Conservation (phyloP, 257 asterid species). For the Rehmannia glutinosa region DNA sequence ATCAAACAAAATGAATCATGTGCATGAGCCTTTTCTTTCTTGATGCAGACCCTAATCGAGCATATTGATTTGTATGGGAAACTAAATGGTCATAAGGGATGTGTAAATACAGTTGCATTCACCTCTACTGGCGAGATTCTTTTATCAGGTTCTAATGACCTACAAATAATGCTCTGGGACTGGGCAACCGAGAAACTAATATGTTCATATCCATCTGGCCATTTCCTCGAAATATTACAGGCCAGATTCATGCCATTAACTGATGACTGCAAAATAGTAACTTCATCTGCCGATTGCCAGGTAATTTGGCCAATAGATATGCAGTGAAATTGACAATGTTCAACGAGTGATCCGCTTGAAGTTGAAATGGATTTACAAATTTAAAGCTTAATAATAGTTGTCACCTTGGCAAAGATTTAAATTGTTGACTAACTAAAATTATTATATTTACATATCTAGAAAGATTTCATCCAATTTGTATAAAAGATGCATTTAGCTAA, state of each 20-base stretch:
- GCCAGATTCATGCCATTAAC: slow-evolving; percentile 69
- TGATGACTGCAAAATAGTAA: slow-evolving; percentile 61
- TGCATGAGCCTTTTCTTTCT: too few relatives aligned
- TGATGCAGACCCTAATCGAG: not conserved
- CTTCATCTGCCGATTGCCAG: slow-evolving; percentile 84
- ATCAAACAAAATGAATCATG: too few relatives aligned
- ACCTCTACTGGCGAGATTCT: slow-evolving; percentile 46
- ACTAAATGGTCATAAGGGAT: not conserved
- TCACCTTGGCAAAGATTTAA: too few relatives aligned
- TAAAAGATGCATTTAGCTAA: not conserved
- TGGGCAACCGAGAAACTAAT: slow-evolving; percentile 51
- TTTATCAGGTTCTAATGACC: slow-evolving; percentile 82
- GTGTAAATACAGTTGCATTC: not conserved
- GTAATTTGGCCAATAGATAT: too few relatives aligned
- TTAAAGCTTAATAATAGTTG: too few relatives aligned
- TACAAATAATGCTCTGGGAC: slow-evolving; percentile 65
- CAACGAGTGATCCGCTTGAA: not conserved
- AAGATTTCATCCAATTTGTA: not conserved
- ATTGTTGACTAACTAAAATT: too few relatives aligned
- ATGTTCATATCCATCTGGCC: slow-evolving; percentile 74
- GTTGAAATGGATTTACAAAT: not conserved
- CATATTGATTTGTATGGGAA: not conserved
- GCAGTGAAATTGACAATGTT: not conserved
- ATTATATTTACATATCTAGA: too few relatives aligned
- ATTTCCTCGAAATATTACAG: slow-evolving; percentile 65